These are phyloP conservation scores for Ilex aquifolium DNA, from an alignment of 257 asterid genomes.

Conservation along the genomic window DNA sequence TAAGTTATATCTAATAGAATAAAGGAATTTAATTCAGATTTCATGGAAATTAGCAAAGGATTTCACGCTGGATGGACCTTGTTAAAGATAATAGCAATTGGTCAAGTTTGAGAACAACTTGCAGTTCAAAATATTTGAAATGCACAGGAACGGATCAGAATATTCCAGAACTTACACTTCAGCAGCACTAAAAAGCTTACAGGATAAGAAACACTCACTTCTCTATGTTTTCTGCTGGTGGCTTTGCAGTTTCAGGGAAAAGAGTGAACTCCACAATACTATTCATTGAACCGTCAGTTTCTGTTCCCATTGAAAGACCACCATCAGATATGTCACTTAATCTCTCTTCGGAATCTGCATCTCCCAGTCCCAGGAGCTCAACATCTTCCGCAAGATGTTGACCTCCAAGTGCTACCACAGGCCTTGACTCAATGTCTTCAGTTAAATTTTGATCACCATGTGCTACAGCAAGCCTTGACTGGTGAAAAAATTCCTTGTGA, in stretches of 20 bases:
- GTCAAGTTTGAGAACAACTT: background rate
- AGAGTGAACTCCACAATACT: constrained; percentile 80
- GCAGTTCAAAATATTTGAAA: background rate
- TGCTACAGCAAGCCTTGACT: constrained; percentile 59
- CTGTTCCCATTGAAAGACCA: constrained; percentile 90
- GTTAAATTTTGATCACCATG: constrained; percentile 25
- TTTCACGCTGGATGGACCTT: too few species aligned
- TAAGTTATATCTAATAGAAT: too few species aligned
- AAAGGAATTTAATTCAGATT: too few species aligned
- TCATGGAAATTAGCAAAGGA: too few species aligned
- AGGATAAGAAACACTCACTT: constrained; percentile 44
- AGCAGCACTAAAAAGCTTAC: constrained; percentile 5
- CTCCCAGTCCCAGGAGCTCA: constrained; percentile 73
- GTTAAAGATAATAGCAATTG: background rate
- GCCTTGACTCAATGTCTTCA: constrained; percentile 33
- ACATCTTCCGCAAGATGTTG: constrained; percentile 45
- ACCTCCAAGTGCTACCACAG: constrained; percentile 25
- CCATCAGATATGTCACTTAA: constrained; percentile 95
- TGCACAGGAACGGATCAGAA: background rate
- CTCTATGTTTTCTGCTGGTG: constrained; percentile 44
- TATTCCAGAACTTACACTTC: background rate
- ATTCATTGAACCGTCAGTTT: constrained; percentile 74
- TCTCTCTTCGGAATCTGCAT: constrained; percentile 79
- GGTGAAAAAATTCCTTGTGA: constrained; percentile 68
- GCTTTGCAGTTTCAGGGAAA: constrained; percentile 65